Percentiles rank a stretch among this genome's conserved stretches.
Conservation (phyloP, 2,329 filamentous ascomycete genomes). For the Daldinia eschscholtzii region DNA sequence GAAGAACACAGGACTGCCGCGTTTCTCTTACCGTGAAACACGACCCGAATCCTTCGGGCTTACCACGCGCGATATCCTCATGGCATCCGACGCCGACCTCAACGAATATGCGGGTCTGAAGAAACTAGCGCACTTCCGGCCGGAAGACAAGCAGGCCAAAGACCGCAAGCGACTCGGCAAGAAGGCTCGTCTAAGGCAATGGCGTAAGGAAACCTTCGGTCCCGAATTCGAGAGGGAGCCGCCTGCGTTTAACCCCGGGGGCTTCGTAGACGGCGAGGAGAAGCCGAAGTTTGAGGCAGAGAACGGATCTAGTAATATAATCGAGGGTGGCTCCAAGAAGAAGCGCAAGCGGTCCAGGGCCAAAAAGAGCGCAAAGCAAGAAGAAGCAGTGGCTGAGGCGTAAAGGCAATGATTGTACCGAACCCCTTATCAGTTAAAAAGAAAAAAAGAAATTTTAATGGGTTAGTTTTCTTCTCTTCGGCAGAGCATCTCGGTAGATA, state of each 20-base stretch:
- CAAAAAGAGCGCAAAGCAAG: constrained; percentile 47
- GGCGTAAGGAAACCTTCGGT: constrained; percentile 77
- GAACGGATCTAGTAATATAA: constrained; percentile 48
- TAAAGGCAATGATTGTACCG: neutral
- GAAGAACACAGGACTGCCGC: constrained; percentile 48
- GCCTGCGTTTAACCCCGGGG: constrained; percentile 70
- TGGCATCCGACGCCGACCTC: constrained; percentile 84
- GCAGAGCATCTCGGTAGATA: constrained; percentile 42
- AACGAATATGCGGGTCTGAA: constrained; percentile 95
- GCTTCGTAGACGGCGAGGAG: constrained; percentile 47
- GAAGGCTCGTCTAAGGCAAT: constrained; percentile 90
- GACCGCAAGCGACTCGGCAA: constrained; percentile 92
- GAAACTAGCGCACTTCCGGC: constrained; percentile 91
- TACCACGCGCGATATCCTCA: constrained; percentile 88
- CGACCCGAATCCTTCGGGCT: constrained; percentile 91
- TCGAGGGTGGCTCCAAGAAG: constrained; percentile 54
- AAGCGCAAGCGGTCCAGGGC: constrained; percentile 51
- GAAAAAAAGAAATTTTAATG: constrained; percentile 6
- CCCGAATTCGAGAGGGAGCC: constrained; percentile 68
- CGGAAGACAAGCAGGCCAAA: constrained; percentile 87
- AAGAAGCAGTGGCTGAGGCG: constrained; percentile 32
- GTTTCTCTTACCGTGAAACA: constrained; percentile 95
- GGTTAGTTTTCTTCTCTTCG: constrained; percentile 19
- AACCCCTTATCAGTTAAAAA: neutral
- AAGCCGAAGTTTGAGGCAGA: constrained; percentile 35